Base-by-base conservation (phyloP, 1,284 basidiomycete genomes). In the Ceratobasidium sp. region DNA sequence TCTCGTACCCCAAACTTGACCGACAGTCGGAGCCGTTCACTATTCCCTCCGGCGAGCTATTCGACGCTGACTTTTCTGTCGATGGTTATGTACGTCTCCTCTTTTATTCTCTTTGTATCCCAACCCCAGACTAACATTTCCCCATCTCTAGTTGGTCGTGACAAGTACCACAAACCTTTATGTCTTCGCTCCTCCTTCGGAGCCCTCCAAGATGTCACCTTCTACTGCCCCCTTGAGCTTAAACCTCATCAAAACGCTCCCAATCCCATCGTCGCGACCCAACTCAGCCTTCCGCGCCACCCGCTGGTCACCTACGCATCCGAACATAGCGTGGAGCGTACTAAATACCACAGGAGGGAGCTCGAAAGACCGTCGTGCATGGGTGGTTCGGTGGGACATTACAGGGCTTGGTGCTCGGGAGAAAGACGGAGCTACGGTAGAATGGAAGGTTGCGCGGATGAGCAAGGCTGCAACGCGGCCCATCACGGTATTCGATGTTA, bases 401-500 rank as follows among this genome's bases (percentile, higher is more conserved):
- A 81, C 81, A 54, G 80, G 78, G 4, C 67, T 81, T 19, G 80
- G 80, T 1, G 78, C 79, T 9, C 75, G 72, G 7, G 76, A 79
- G 0, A 80, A 78, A 53, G 73, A 72, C 31, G 74, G 79, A 8
- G 76, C 74, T 1, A 36, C 22, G 24, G 54, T 31, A 31, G 56
- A 59, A 1, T 91, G 88, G 89, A 84, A 82, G 50, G 83, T 87
- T 45, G 82, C 87, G 4, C 89, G 87, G 75, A 83, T 83, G 19
- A 86, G 87, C 72, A 91, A 92, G 81, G 83, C 33, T 1, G 91
- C 22, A 91, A 92, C 77, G 90, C 91, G 78, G 92, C 92, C 67
- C 15, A 81, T 97, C 47, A 97, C 96, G 2, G 93, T 91, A 78
- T 92, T 98, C 80, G 94, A 96, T 80, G 83, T 96, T 64, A 96